These are phyloP conservation scores for Monsonia emarginata DNA, from an alignment of 441 rosid species.

Conservation along the genomic window DNA sequence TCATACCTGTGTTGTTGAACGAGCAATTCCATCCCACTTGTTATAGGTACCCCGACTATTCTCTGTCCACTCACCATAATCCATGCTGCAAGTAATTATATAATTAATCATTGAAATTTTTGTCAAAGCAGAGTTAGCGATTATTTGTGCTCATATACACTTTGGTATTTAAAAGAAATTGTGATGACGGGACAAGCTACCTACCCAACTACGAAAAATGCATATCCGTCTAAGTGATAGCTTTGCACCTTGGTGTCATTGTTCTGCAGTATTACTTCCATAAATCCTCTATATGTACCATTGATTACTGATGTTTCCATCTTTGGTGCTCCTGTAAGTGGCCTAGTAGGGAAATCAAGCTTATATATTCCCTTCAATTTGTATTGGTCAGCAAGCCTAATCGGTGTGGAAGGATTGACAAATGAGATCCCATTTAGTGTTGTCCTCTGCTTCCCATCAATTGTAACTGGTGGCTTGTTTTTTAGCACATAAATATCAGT, in stretches of 20 bases:
- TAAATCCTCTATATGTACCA: constrained; percentile 34
- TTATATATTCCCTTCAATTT: constrained; percentile 39
- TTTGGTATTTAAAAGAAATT: too few species aligned
- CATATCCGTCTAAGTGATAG: constrained; percentile 56
- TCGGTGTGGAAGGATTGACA: constrained; percentile 41
- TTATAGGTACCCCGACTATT: constrained; percentile 49
- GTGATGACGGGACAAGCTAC: not conserved
- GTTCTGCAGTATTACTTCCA: constrained; percentile 54
- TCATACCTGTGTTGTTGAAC: constrained; percentile 46
- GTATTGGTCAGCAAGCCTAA: constrained; percentile 55
- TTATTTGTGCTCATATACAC: too few species aligned
- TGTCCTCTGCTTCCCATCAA: constrained; percentile 43
- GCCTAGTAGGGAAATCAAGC: too few species aligned
- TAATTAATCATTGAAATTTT: too few species aligned
- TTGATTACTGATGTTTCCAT: constrained; percentile 58
- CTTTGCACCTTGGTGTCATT: constrained; percentile 44
- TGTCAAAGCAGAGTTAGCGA: too few species aligned
- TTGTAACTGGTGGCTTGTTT: constrained; percentile 37
- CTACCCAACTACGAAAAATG: constrained; percentile 70
- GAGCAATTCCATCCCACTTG: constrained; percentile 45
- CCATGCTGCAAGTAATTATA: constrained; percentile 50
- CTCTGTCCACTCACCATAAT: too few species aligned
- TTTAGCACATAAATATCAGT: constrained; percentile 37
- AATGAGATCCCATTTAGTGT: constrained; percentile 49
- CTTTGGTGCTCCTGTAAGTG: constrained; percentile 51